A percentile compares a stretch with the other conserved stretches of the same genome.
phyloP scores from a whole-genome alignment of 2,329 filamentous ascomycete species.

The Chaetomiaceae sp. region DNA sequence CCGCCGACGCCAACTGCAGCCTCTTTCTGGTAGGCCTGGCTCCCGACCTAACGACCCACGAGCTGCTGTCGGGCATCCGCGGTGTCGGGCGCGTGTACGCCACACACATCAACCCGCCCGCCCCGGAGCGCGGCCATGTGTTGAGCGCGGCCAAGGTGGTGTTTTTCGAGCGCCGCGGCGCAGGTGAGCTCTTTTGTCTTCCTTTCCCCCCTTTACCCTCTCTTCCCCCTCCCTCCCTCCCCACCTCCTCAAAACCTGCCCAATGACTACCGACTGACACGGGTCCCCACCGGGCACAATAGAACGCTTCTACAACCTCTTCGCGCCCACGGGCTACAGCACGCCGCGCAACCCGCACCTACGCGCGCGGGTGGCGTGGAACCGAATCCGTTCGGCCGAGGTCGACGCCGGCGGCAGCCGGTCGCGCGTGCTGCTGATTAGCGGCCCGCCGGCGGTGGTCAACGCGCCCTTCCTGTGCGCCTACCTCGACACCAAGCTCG shows the following conservation, averaged over 20 bases:
- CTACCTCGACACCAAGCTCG: constrained; percentile 39
- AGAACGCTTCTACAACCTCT: constrained; percentile 28
- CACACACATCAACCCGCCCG: constrained; percentile 45
- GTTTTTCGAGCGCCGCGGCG: constrained; percentile 39
- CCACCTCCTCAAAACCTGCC: neutral
- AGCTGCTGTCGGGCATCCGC: constrained; percentile 41
- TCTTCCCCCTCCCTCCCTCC: neutral
- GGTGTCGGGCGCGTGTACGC: constrained; percentile 46
- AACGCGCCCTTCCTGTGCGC: constrained; percentile 34
- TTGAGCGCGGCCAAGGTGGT: constrained; percentile 43
- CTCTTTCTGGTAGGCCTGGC: constrained; percentile 50
- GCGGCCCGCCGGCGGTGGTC: constrained; percentile 39
- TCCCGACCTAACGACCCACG: constrained; percentile 33
- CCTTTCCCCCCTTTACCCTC: neutral
- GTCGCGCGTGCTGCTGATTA: constrained; percentile 47
- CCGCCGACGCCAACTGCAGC: constrained; percentile 40
- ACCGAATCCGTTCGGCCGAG: constrained; percentile 41
- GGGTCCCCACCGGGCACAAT: neutral
- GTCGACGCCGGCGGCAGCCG: constrained; percentile 24
- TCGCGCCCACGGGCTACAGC: constrained; percentile 32
- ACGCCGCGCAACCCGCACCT: constrained; percentile 23
- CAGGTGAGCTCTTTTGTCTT: constrained; percentile 19
- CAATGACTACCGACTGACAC: neutral
- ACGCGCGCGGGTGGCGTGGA: constrained; percentile 36
- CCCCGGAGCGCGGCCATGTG: constrained; percentile 29